Conservation (phyloP, 768 basidiomycete species). For the Lactarius hengduanensis region DNA sequence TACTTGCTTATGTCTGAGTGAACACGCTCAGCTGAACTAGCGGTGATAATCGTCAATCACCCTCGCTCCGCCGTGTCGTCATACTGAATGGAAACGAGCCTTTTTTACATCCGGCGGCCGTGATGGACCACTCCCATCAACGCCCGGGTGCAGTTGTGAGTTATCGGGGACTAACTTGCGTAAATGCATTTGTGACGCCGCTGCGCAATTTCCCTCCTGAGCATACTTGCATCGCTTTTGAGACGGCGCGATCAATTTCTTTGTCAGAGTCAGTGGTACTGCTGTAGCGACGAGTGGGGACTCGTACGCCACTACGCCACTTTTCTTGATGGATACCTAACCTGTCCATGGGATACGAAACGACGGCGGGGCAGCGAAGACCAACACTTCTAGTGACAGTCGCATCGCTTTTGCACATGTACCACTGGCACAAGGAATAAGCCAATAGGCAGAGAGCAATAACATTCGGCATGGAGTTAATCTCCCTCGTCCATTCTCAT, state of each 20-base stretch:
- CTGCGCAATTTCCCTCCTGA: background rate
- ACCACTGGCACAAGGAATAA: background rate
- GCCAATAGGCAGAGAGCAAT: background rate
- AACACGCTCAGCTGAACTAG: background rate
- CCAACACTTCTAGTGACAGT: background rate
- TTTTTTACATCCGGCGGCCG: background rate
- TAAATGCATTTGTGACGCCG: background rate
- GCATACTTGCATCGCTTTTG: background rate
- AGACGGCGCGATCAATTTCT: background rate
- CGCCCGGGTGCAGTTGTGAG: background rate
- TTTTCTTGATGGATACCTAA: background rate
- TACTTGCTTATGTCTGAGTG: background rate
- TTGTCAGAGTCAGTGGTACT: background rate
- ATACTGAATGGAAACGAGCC: background rate
- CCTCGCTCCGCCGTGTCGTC: background rate
- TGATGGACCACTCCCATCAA: background rate
- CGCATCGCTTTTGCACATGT: background rate
- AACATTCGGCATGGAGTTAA: background rate
- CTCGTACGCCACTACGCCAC: background rate
- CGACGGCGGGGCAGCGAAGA: background rate
- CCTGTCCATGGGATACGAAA: background rate
- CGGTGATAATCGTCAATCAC: background rate
- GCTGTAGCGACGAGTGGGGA: background rate
- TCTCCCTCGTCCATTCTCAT: conserved; percentile 8
- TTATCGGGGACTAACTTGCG: background rate